phyloP scores from a whole-genome alignment of 208 protist genomes.

The Sergeia podlipaevii region DNA sequence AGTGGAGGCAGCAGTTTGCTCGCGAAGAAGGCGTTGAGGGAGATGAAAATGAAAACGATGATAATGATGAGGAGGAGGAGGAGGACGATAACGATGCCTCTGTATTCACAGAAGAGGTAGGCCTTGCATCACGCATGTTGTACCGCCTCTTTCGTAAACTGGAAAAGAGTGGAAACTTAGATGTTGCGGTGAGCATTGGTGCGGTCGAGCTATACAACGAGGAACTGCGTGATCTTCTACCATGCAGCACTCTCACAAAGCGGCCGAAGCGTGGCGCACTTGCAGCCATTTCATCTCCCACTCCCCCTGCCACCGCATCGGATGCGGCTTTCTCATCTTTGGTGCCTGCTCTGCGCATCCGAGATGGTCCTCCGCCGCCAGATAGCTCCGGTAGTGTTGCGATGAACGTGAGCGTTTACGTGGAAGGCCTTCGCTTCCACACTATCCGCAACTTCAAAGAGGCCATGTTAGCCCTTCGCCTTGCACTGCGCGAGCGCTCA shows the following conservation, averaged over 20 bases:
- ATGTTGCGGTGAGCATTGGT: constrained; percentile 41
- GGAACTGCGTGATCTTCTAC: constrained; percentile 66
- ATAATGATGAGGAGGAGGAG: constrained; percentile 6
- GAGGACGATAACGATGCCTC: neutral
- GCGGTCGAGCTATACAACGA: constrained; percentile 81
- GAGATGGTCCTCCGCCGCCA: too few species aligned
- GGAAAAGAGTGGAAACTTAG: too few species aligned
- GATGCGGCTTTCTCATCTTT: neutral
- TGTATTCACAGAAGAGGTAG: constrained; percentile 7
- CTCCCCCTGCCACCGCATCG: neutral
- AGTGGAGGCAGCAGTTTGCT: neutral
- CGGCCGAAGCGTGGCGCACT: neutral
- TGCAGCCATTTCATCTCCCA: neutral
- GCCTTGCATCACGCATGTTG: constrained; percentile 50
- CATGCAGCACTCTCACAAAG: neutral
- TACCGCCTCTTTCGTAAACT: constrained; percentile 24
- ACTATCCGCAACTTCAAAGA: constrained; percentile 23
- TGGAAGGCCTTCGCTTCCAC: constrained; percentile 51
- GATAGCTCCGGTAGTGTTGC: constrained; percentile 7
- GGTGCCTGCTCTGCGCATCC: too few species aligned
- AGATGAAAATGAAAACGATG: constrained; percentile 7
- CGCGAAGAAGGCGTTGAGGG: neutral
- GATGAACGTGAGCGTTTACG: constrained; percentile 18
- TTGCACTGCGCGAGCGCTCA: constrained; percentile 39
- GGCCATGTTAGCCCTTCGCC: constrained; percentile 27